These are phyloP conservation scores for Botryotinia convoluta DNA, from an alignment of 2,329 filamentous ascomycete species.

Conservation along the genomic window DNA sequence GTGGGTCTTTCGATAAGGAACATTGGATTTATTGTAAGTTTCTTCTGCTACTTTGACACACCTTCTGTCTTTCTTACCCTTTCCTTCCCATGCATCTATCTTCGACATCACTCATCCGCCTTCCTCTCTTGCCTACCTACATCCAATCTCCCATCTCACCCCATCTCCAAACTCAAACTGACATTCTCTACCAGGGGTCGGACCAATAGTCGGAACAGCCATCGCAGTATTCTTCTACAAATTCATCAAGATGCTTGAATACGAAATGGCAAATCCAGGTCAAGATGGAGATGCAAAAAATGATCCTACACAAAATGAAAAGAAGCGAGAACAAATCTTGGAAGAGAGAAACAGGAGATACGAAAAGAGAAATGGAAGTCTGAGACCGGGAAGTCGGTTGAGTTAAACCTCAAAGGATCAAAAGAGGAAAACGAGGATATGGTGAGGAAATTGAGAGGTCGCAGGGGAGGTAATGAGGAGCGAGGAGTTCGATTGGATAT, in stretches of 20 bases:
- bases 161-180: background rate
- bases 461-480: background rate
- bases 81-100: background rate
- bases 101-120: background rate
- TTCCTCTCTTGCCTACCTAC: background rate
- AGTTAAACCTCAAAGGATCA: background rate
- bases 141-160: background rate
- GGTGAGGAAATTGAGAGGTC: background rate
- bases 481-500: background rate
- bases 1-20: conserved; percentile 42
- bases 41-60: background rate
- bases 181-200: conserved; percentile 41
- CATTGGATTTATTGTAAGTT: conserved; percentile 47
- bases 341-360: conserved; percentile 7
- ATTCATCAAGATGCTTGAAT: conserved; percentile 50
- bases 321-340: conserved; percentile 7
- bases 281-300: conserved; percentile 27
- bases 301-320: conserved; percentile 18
- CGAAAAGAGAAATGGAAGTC: conserved; percentile 8
- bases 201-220: conserved; percentile 49
- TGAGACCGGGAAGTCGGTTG: background rate
- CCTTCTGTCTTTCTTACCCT: too few species aligned
- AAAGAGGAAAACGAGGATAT: background rate
- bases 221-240: conserved; percentile 50
- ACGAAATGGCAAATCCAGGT: conserved; percentile 46